Evolutionary conservation across 352 stramenopile genomes (phyloP).

Genomic region (Phytophthora aleatoria): DNA sequence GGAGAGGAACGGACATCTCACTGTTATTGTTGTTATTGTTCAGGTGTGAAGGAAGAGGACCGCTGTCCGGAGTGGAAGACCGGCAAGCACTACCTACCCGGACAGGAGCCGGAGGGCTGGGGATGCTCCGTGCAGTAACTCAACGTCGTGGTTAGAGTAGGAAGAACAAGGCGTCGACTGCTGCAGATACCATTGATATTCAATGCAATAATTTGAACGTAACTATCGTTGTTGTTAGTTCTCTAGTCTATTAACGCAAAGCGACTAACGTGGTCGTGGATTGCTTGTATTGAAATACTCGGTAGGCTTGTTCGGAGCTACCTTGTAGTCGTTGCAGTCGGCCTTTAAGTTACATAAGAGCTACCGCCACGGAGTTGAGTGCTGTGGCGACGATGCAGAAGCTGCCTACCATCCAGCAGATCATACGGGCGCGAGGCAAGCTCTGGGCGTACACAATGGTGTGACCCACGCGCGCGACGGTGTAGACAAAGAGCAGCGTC

Average conservation of each 20-base stretch:
- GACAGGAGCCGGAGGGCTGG: constrained; percentile 28
- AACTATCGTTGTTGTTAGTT: neutral
- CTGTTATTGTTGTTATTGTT: neutral
- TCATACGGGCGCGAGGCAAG: constrained; percentile 34
- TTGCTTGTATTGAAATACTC: neutral
- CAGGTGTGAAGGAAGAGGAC: constrained; percentile 49
- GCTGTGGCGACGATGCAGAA: constrained; percentile 34
- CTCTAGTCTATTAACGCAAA: neutral
- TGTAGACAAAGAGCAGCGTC: constrained; percentile 45
- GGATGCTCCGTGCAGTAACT: constrained; percentile 31
- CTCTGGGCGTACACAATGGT: constrained; percentile 49
- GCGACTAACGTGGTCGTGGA: too few species aligned
- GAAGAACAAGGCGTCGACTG: constrained; percentile 8
- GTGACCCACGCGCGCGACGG: constrained; percentile 44
- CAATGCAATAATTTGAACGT: constrained; percentile 5
- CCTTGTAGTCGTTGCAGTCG: neutral
- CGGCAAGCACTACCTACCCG: constrained; percentile 49
- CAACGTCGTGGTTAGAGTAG: constrained; percentile 20
- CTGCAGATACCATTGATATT: constrained; percentile 2
- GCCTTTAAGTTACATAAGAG: constrained; percentile 14
- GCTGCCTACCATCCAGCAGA: constrained; percentile 32
- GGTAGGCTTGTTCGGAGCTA: too few species aligned
- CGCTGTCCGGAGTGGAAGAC: constrained; percentile 60
- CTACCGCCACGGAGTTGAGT: neutral
- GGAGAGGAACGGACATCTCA: neutral